These are phyloP conservation scores for Amborella trichopoda DNA, from an alignment of 164 flowering plant species.

Conservation along the genomic window DNA sequence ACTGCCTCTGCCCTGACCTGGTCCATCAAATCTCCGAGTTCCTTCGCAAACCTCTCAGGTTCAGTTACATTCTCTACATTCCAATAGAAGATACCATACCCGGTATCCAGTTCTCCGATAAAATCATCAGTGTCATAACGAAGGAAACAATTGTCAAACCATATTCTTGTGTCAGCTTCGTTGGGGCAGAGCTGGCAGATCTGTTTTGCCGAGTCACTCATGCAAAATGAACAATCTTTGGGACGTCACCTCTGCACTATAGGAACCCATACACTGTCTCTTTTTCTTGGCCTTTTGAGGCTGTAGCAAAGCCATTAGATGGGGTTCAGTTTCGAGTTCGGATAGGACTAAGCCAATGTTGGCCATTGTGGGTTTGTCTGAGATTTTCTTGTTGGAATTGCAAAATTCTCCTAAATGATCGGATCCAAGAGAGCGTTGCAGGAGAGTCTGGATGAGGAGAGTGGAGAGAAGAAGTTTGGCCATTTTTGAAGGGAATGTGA, in stretches of 20 bases:
- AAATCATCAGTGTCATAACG: background rate
- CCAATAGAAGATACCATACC: background rate
- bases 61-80: background rate
- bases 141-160: constrained; percentile 4
- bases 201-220: background rate
- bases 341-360: no score
- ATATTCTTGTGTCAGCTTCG: constrained; percentile 2
- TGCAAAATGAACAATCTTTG: background rate
- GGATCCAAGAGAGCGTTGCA: no score
- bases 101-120: constrained; percentile 2
- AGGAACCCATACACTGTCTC: constrained; percentile 4
- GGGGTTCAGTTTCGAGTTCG: no score
- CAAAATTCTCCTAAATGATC: no score
- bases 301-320: no score
- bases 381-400: no score
- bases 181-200: background rate
- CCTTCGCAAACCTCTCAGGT: background rate
- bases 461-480: no score
- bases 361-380: no score
- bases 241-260: constrained; percentile 3
- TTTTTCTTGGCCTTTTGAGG: no score
- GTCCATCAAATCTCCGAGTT: background rate
- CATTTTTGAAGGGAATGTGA: no score
- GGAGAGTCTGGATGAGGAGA: no score
- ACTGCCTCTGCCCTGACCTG: constrained; percentile 1